Percentiles rank a stretch among this genome's conserved stretches.
Evolutionary conservation across 345 rosid species (phyloP).

Genomic region (Combretum micranthum): DNA sequence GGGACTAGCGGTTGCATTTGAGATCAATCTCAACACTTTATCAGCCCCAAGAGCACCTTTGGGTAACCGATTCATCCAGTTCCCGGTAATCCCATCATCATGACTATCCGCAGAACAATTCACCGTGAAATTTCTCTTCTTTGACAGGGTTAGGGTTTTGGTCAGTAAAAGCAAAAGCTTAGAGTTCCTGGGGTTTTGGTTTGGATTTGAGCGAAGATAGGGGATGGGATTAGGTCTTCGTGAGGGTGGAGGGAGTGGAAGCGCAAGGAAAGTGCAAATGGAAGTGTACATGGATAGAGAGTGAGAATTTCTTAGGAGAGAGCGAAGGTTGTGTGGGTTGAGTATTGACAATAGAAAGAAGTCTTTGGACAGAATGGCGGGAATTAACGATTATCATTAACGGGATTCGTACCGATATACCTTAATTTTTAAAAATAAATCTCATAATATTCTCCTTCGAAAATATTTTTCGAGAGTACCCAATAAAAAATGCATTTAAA

Average conservation of each 20-base stretch:
- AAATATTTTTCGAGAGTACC: too few species aligned
- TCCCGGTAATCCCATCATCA: conserved; percentile 24
- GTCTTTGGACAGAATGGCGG: conserved; percentile 10
- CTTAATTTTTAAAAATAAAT: too few species aligned
- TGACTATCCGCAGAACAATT: conserved; percentile 27
- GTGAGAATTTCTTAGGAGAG: neutral
- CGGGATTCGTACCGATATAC: too few species aligned
- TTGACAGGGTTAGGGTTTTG: conserved; percentile 6
- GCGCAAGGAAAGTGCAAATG: conserved; percentile 18
- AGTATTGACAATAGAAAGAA: neutral
- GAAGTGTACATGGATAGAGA: conserved; percentile 35
- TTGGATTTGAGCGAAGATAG: conserved; percentile 3
- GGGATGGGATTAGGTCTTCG: conserved; percentile 21
- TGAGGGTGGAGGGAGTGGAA: conserved; percentile 11
- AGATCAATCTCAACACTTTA: conserved; percentile 60
- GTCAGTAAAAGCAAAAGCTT: conserved; percentile 10
- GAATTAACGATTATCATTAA: neutral
- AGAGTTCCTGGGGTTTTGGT: conserved; percentile 10
- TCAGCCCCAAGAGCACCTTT: conserved; percentile 54
- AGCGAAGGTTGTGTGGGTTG: neutral
- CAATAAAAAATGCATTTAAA: too few species aligned
- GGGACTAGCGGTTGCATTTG: conserved; percentile 80
- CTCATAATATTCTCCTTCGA: too few species aligned
- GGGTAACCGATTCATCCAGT: conserved; percentile 63
- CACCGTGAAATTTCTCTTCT: conserved; percentile 17